Conservation (phyloP, 192 early-diverging fungal species). For the Radiomyces spectabilis region DNA sequence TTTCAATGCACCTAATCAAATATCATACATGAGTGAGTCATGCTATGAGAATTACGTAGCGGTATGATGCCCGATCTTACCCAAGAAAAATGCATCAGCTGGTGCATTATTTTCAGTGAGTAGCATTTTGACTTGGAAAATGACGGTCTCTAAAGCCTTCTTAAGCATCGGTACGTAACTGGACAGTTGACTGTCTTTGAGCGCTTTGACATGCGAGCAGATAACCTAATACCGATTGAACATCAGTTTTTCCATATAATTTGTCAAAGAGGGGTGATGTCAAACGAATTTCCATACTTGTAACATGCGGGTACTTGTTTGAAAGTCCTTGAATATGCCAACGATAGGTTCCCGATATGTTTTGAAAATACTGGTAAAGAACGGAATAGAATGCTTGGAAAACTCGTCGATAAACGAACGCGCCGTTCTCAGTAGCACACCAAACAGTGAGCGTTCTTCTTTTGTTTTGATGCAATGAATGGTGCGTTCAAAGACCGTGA, state of each 20-base stretch:
- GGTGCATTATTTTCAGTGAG: constrained; percentile 60
- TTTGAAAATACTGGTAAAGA: constrained; percentile 39
- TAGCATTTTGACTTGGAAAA: constrained; percentile 70
- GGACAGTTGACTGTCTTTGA: constrained; percentile 52
- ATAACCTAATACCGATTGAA: constrained; percentile 40
- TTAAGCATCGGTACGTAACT: constrained; percentile 60
- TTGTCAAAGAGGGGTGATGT: constrained; percentile 2
- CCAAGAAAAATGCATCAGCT: constrained; percentile 28
- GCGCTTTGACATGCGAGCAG: constrained; percentile 70
- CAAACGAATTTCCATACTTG: constrained; percentile 35
- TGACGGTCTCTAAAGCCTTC: constrained; percentile 61
- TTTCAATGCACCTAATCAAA: constrained; percentile 53
- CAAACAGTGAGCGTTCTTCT: constrained; percentile 36
- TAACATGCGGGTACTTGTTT: constrained; percentile 36
- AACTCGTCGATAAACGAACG: constrained; percentile 48
- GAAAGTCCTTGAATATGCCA: constrained; percentile 45
- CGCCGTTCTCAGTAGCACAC: constrained; percentile 35
- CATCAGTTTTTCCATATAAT: not conserved
- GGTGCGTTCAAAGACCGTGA: constrained; percentile 34
- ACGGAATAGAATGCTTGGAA: constrained; percentile 40
- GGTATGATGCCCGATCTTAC: no score
- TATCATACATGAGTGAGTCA: constrained; percentile 6
- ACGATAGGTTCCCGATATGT: constrained; percentile 30
- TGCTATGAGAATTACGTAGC: constrained; percentile 6
- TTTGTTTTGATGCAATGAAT: constrained; percentile 39